Percentiles rank a stretch among this genome's conserved stretches.
These are phyloP conservation scores for Mycena haematopus DNA, from an alignment of 768 basidiomycete species.

Conservation along the genomic window DNA sequence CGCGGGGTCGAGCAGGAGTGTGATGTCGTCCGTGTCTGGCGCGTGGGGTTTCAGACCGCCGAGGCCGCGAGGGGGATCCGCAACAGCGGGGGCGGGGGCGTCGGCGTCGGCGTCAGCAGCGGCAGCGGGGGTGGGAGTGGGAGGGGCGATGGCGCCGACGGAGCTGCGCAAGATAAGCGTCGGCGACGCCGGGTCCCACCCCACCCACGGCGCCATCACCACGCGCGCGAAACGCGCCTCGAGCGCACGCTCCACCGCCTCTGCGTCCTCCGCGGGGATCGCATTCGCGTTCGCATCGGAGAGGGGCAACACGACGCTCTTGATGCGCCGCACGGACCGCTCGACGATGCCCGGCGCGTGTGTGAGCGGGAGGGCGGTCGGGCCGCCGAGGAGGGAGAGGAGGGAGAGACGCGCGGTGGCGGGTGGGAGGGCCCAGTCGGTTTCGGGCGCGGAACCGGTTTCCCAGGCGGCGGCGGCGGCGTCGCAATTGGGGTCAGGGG, in stretches of 20 bases:
- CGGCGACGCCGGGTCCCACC: constrained; percentile 41
- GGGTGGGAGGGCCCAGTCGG: constrained; percentile 5
- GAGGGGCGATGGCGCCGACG: constrained; percentile 19
- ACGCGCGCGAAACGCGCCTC: constrained; percentile 21
- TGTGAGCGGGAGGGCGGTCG: constrained; percentile 62
- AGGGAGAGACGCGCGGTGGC: constrained; percentile 39
- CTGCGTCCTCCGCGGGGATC: constrained; percentile 19
- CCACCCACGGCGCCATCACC: constrained; percentile 48
- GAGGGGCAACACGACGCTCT: constrained; percentile 39
- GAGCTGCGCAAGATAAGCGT: constrained; percentile 46
- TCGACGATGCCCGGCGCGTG: constrained; percentile 73
- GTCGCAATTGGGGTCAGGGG: no score
- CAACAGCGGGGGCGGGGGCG: neutral
- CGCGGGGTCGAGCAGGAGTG: constrained; percentile 58
- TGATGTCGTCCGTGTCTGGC: constrained; percentile 63
- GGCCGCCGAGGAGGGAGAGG: constrained; percentile 60
- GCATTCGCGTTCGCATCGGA: neutral
- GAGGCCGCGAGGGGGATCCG: neutral
- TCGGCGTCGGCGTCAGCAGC: neutral
- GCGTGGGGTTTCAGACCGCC: constrained; percentile 47
- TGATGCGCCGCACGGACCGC: constrained; percentile 64
- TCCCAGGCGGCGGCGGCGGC: constrained; percentile 1
- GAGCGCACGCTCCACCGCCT: constrained; percentile 47
- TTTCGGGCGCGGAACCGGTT: neutral
- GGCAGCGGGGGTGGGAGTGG: neutral